Base-by-base conservation (phyloP, 176 grass and related monocot species). In the Otatea glauca region DNA sequence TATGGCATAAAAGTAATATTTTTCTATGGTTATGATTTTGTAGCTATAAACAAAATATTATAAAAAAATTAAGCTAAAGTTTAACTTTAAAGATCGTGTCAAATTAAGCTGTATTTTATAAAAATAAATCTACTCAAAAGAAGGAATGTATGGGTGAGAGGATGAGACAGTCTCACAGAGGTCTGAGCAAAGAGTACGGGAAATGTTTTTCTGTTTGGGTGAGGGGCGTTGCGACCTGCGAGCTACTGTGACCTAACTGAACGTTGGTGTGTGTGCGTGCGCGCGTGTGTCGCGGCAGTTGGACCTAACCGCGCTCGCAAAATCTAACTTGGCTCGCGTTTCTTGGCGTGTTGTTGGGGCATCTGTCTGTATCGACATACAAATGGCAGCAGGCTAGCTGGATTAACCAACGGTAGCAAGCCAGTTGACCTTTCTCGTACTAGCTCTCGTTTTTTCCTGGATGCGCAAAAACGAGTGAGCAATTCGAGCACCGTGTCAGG, bases 161-260 rank as follows among this genome's bases (percentile, higher is more conserved):
- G 20, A 1, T 4, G 20, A 39, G 73, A 6, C 20, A 17, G 20
- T n/a, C n/a, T n/a, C n/a, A n/a, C n/a, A n/a, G n/a, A 47, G 24
- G 17, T 9, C 27, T 20, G 21, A 43, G 41, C 34, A 16, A 72
- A 70, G 80, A 37, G 43, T 73, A 24, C 15, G 48, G 66, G 56
- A 51, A 84, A 65, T n/a, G 41, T 16, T 34, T 72, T 0, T 10
- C 13, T 51, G n/a, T 78, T 73, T 68, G 88, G 88, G 72, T 72
- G 83, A 86, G 56, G 37, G 65, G 7, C 65, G 88, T 78, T 86
- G 83, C 11, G 83, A 86, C 65, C 38, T 70, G 88, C 70, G 66
- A 86, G 88, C 88, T 83, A 83, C 73, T 86, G 65, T 32, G 47
- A 90, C 88, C 88, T 78, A 90, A 82, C 83, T 41, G 68, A 72